A percentile compares a stretch with the other conserved stretches of the same genome.
Evolutionary conservation across 805 yeast species (phyloP).

Genomic region (Barnettozyma salicaria): DNA sequence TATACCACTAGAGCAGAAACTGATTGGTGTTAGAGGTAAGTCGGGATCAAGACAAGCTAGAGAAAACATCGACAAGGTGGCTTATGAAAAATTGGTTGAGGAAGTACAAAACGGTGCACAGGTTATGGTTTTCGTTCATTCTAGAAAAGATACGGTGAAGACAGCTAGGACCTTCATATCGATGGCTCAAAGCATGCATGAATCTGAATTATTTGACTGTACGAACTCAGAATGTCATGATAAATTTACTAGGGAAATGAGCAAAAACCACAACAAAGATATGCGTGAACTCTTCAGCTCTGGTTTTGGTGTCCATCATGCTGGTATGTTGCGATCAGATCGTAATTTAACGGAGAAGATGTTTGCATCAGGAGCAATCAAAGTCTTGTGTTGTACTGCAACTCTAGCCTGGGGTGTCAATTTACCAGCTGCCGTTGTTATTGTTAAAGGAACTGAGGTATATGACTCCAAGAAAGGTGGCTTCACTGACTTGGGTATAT

Average conservation of each 20-base stretch:
- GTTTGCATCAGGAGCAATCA: conserved; percentile 80
- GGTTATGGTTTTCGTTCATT: conserved; percentile 95
- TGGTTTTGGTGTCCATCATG: conserved; percentile 95
- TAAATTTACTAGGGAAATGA: conserved; percentile 56
- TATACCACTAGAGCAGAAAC: conserved; percentile 82
- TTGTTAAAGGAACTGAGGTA: conserved; percentile 93
- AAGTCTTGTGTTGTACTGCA: conserved; percentile 91
- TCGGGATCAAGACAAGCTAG: conserved; percentile 65
- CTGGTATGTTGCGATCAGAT: conserved; percentile 91
- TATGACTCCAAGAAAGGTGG: conserved; percentile 96
- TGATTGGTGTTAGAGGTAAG: conserved; percentile 82
- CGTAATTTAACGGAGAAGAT: conserved; percentile 84
- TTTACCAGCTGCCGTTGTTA: conserved; percentile 95
- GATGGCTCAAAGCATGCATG: conserved; percentile 59
- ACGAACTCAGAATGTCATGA: conserved; percentile 37
- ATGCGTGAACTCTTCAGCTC: conserved; percentile 67
- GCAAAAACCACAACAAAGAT: conserved; percentile 68
- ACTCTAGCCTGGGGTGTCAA: conserved; percentile 99
- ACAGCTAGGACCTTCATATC: conserved; percentile 69
- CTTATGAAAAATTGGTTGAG: conserved; percentile 70
- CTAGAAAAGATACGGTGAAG: conserved; percentile 86
- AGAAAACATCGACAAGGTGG: conserved; percentile 66
- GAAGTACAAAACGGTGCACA: conserved; percentile 70
- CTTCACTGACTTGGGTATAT: conserved; percentile 83
- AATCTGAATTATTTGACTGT: conserved; percentile 53